Base-by-base conservation (phyloP, 2,329 filamentous ascomycete species). In the Ceratocystiopsis minuta region DNA sequence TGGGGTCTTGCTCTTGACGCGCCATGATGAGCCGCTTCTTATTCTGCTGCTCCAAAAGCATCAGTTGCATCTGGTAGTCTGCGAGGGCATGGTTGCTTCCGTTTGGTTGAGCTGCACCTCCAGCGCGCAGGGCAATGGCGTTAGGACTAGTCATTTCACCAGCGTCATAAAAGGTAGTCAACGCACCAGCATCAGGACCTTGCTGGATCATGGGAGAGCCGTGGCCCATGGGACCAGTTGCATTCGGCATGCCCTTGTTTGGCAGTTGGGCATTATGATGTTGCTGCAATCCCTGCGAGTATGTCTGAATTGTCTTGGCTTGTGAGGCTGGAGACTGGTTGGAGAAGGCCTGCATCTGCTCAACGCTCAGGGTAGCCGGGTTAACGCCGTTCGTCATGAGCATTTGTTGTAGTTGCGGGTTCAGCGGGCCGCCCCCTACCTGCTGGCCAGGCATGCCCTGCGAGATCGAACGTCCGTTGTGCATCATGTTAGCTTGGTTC, bases 41-140 rank as follows among this genome's bases (percentile, higher is more conserved):
- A 53, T 88, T 88, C 60, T 88, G 81, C 59, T 87, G 82, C 60
- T 88, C 82, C 15, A 88, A 68, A 39, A 87, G 62, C 82, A 49
- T 88, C 55, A 88, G 62, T 57, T 88, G 82, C 81, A 87, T 87
- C 62, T 88, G 82, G 53, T 88, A 88, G 57, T 90, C 82, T 58
- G 87, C 81, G 37, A 88, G 66, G 17, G 82, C 82, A 56, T 87
- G 81, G 55, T 85, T 88, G 59, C 78, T 80, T 40, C 64, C 68
- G 51, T 61, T 20, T 7, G 20, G 20, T 7, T 20, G 20, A 20
- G 20, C 7, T 20, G 20, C 20, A 7, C 20, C 20, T 62, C 61
- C 68, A 32, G 62, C 59, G 43, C 79, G 70, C 64, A 84, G 79
- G 42, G 63, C 70, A 36, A 60, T 66, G 18, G 69, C 67, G 38